A percentile compares a stretch with the other conserved stretches of the same genome.
phyloP scores from a whole-genome alignment of 1,284 basidiomycete genomes.

The Pterulicium gracile region DNA sequence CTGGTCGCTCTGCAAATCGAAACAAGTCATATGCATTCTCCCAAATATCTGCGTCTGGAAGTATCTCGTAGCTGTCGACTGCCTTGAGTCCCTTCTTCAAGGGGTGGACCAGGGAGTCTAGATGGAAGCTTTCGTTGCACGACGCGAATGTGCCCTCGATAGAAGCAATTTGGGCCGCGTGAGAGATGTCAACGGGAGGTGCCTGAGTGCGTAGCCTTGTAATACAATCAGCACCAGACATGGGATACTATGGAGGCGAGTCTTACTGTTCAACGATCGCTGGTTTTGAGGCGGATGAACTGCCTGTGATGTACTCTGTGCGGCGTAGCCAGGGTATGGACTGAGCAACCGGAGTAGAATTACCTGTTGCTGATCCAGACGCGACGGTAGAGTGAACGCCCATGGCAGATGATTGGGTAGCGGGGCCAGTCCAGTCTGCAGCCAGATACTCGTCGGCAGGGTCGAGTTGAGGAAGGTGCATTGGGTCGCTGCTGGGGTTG shows the following conservation, averaged over 20 bases:
- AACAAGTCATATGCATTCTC: slow-evolving; percentile 84
- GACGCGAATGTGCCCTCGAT: slow-evolving; percentile 78
- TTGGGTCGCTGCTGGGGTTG: slow-evolving; percentile 45
- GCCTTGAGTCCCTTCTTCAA: slow-evolving; percentile 71
- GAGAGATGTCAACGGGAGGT: slow-evolving; percentile 62
- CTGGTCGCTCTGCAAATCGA: slow-evolving; percentile 81
- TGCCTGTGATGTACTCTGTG: slow-evolving; percentile 75
- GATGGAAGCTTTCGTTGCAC: slow-evolving; percentile 46
- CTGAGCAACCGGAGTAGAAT: slow-evolving; percentile 14
- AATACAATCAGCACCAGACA: slow-evolving; percentile 7
- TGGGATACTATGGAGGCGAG: slow-evolving; percentile 4
- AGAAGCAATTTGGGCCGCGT: slow-evolving; percentile 66
- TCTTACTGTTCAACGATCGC: slow-evolving; percentile 47
- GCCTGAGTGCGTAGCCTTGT: slow-evolving; percentile 41
- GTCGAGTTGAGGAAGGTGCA: slow-evolving; percentile 53
- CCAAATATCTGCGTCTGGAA: slow-evolving; percentile 85
- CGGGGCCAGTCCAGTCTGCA: slow-evolving; percentile 34
- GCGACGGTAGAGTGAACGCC: slow-evolving; percentile 25
- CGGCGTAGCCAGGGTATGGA: slow-evolving; percentile 85
- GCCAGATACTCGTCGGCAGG: slow-evolving; percentile 64
- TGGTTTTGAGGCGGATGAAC: slow-evolving; percentile 19
- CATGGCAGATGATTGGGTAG: slow-evolving; percentile 17
- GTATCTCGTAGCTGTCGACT: slow-evolving; percentile 75
- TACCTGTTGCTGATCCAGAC: neutral
- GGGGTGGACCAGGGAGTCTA: slow-evolving; percentile 61